Percentiles rank a stretch among this genome's conserved stretches.
These are phyloP conservation scores for Boletus barrowsii DNA, from an alignment of 768 basidiomycete genomes.

Conservation along the genomic window DNA sequence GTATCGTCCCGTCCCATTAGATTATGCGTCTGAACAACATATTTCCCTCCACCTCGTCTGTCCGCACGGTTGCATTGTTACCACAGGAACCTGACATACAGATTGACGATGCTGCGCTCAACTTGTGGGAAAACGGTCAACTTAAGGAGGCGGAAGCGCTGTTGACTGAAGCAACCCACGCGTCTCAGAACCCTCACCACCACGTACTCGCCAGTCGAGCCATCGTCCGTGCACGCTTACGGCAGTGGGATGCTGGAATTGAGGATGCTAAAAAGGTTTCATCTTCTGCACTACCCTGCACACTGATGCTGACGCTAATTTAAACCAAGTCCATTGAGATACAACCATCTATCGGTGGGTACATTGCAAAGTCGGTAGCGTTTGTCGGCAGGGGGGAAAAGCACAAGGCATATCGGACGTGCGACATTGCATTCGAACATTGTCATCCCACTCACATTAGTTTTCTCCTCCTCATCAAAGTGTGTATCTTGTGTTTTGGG, in stretches of 20 bases:
- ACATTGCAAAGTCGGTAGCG: not conserved
- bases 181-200: not conserved
- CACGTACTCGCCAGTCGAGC: not conserved
- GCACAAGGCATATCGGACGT: not conserved
- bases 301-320: not conserved
- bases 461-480: conserved; percentile 5
- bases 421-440: conserved; percentile 1
- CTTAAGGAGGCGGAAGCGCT: not conserved
- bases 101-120: not conserved
- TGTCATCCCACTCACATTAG: not conserved
- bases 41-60: too few species aligned
- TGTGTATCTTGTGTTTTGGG: not conserved
- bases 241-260: not conserved
- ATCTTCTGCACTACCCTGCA: not conserved
- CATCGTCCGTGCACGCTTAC: not conserved
- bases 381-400: not conserved
- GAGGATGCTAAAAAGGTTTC: conserved; percentile 1
- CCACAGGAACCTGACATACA: not conserved
- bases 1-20: not conserved
- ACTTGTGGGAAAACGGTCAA: not conserved
- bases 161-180: not conserved
- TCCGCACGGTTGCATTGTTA: too few species aligned
- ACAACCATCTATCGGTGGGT: not conserved
- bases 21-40: too few species aligned
- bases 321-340: not conserved